A percentile compares a stretch with the other conserved stretches of the same genome.
Evolutionary conservation across 805 yeast genomes (phyloP).

Genomic region (Saturnispora hagleri): DNA sequence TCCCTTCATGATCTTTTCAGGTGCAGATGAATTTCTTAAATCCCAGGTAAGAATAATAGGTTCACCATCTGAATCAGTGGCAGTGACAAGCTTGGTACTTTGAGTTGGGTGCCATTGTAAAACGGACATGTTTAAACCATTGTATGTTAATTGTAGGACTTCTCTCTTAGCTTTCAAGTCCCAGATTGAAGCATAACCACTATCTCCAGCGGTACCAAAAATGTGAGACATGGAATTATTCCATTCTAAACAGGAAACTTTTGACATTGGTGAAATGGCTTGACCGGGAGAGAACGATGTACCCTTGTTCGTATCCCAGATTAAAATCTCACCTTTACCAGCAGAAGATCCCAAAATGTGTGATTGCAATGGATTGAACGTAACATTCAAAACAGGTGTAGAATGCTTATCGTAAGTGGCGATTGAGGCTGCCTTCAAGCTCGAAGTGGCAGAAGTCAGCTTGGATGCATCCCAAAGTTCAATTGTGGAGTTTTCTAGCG

Average conservation of each 20-base stretch:
- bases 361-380: conserved; percentile 65
- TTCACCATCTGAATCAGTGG: conserved; percentile 68
- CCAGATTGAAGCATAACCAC: conserved; percentile 89
- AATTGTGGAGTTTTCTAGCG: conserved; percentile 72
- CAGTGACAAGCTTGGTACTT: conserved; percentile 81
- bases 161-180: conserved; percentile 82
- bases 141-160: conserved; percentile 74
- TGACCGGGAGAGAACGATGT: conserved; percentile 58
- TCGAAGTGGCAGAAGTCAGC: conserved; percentile 31
- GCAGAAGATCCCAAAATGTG: conserved; percentile 82
- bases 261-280: conserved; percentile 73
- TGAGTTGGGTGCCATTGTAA: conserved; percentile 94
- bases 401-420: conserved; percentile 51
- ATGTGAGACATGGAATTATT: conserved; percentile 76
- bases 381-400: conserved; percentile 61
- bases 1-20: conserved; percentile 65
- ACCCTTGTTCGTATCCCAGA: conserved; percentile 79
- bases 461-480: conserved; percentile 66
- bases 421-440: conserved; percentile 37
- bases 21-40: conserved; percentile 86
- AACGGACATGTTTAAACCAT: conserved; percentile 63
- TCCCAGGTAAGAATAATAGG: conserved; percentile 91
- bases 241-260: conserved; percentile 79
- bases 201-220: conserved; percentile 79
- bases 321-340: conserved; percentile 73